Evolutionary conservation across 2,329 filamentous ascomycete genomes (phyloP).

Genomic region (Knufia petricola): DNA sequence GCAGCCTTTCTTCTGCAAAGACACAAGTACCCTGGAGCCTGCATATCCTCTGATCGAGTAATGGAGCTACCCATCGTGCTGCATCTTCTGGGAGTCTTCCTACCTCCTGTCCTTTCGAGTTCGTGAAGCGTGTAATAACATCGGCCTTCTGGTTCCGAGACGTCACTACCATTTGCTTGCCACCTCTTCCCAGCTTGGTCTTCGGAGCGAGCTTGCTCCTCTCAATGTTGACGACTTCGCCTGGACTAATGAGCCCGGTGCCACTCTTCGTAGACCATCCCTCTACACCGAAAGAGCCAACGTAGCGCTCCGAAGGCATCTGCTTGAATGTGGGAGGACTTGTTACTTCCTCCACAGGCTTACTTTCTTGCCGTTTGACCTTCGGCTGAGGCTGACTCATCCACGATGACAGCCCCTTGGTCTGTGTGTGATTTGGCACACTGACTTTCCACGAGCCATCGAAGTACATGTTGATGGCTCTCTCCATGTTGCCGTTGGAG

Average conservation of each 20-base stretch:
- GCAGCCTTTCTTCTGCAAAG: conserved; percentile 72
- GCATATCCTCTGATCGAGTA: conserved; percentile 86
- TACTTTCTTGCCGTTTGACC: background rate
- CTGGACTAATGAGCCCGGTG: conserved; percentile 62
- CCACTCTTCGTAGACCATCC: conserved; percentile 90
- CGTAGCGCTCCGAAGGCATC: conserved; percentile 59
- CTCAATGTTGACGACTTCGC: conserved; percentile 77
- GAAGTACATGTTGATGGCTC: conserved; percentile 55
- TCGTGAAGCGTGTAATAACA: conserved; percentile 86
- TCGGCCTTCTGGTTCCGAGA: conserved; percentile 59
- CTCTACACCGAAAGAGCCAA: conserved; percentile 83
- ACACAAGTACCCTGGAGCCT: conserved; percentile 80
- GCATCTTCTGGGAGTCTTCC: conserved; percentile 79
- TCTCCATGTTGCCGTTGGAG: conserved; percentile 46
- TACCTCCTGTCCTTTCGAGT: conserved; percentile 66
- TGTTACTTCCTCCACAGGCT: conserved; percentile 5
- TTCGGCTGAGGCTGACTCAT: conserved; percentile 5
- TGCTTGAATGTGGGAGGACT: conserved; percentile 24
- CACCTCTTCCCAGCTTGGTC: conserved; percentile 37
- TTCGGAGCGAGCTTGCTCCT: conserved; percentile 64
- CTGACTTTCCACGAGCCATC: conserved; percentile 52
- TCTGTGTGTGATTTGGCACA: background rate
- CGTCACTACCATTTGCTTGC: conserved; percentile 29
- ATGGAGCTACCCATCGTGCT: conserved; percentile 81
- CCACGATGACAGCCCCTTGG: conserved; percentile 13